Evolutionary conservation across 257 asterid species (phyloP).

Genomic region (Nicotiana attenuata): DNA sequence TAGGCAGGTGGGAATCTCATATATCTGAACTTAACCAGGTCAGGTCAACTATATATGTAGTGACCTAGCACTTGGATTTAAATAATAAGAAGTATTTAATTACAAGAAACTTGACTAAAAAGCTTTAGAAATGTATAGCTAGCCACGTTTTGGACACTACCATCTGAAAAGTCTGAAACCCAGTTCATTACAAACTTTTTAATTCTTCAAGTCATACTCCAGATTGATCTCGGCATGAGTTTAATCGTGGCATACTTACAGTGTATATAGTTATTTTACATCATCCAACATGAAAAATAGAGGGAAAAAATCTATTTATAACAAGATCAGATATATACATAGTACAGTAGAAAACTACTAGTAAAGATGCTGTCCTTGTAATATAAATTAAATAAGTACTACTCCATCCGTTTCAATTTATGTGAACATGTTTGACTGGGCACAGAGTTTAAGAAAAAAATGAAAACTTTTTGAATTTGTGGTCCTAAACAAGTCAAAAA

Average conservation of each 20-base stretch:
- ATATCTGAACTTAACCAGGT: not conserved
- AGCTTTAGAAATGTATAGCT: not conserved
- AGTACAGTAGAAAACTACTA: too few relatives aligned
- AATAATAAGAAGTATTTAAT: not conserved
- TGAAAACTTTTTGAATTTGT: too few relatives aligned
- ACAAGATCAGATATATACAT: too few relatives aligned
- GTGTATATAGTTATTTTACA: too few relatives aligned
- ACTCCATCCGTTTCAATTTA: too few relatives aligned
- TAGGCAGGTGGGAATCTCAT: not conserved
- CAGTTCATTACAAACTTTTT: not conserved
- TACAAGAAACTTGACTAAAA: not conserved
- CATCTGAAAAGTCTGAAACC: not conserved
- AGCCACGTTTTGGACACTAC: not conserved
- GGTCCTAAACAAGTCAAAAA: too few relatives aligned
- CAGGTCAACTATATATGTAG: not conserved
- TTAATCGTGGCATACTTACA: too few relatives aligned
- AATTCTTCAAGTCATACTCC: not conserved
- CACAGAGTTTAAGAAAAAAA: too few relatives aligned
- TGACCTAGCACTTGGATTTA: not conserved
- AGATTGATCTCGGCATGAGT: not conserved
- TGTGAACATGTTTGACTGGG: too few relatives aligned
- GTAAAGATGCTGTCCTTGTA: too few relatives aligned
- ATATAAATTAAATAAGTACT: not conserved
- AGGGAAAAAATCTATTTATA: too few relatives aligned
- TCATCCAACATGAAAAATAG: not conserved